phyloP scores from a whole-genome alignment of 2,329 filamentous ascomycete species.

The Paraphoma chrysanthemicola region DNA sequence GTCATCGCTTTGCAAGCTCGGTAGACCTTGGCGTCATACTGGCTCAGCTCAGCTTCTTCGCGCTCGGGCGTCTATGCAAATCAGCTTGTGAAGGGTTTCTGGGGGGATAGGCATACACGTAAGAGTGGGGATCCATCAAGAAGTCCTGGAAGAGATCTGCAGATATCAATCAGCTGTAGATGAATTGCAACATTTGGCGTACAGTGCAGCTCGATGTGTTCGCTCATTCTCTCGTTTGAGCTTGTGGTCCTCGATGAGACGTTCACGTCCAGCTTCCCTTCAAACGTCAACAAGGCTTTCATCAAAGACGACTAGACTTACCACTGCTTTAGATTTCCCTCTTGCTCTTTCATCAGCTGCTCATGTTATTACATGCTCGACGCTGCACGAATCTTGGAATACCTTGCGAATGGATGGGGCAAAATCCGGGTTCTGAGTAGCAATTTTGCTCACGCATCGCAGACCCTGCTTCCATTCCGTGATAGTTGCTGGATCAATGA shows the following conservation, averaged over 20 bases:
- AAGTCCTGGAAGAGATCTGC: constrained; percentile 38
- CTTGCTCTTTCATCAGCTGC: constrained; percentile 68
- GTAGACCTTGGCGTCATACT: constrained; percentile 69
- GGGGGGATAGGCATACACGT: constrained; percentile 17
- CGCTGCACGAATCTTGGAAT: no score
- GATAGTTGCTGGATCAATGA: constrained; percentile 56
- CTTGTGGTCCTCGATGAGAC: constrained; percentile 60
- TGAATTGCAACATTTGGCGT: no score
- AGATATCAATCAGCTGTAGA: no score
- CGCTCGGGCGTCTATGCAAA: constrained; percentile 52
- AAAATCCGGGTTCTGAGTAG: constrained; percentile 53
- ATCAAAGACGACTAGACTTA: no score
- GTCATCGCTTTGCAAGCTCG: constrained; percentile 66
- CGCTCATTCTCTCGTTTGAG: constrained; percentile 60
- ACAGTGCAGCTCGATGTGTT: constrained; percentile 63
- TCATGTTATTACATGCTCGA: constrained; percentile 15
- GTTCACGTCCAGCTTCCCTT: constrained; percentile 59
- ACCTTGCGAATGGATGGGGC: constrained; percentile 50
- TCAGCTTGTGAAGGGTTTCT: not conserved
- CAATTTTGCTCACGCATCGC: constrained; percentile 56
- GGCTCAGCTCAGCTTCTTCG: constrained; percentile 61
- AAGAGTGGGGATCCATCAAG: constrained; percentile 28
- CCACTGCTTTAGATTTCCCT: constrained; percentile 68
- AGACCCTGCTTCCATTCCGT: constrained; percentile 57
- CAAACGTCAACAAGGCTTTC: no score